Conservation (phyloP, 306 rosid species). For the Gleditsia sinensis region DNA sequence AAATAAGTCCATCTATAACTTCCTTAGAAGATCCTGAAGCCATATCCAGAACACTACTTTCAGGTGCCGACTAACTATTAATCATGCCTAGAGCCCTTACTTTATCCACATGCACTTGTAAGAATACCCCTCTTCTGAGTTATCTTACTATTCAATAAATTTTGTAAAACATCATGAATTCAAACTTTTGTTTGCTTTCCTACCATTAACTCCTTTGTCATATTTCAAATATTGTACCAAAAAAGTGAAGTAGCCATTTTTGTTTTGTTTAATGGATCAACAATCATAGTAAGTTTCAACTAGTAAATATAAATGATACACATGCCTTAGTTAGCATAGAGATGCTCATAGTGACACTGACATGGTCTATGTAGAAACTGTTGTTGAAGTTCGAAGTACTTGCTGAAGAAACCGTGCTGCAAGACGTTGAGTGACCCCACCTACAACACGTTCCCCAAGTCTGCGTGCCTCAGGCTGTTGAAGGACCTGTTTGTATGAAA, state of each 20-base stretch:
- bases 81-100: not conserved
- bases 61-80: not conserved
- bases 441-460: slow-evolving; percentile 55
- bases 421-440: slow-evolving; percentile 70
- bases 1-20: not conserved
- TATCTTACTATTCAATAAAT: not conserved
- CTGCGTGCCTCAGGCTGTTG: slow-evolving; percentile 68
- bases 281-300: not conserved
- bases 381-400: slow-evolving; percentile 53
- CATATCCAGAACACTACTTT: not conserved
- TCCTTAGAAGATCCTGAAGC: not conserved
- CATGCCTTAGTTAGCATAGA: not conserved
- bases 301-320: not conserved
- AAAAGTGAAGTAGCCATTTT: not conserved
- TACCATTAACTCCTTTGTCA: not conserved
- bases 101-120: not conserved
- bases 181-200: not conserved
- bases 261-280: not conserved
- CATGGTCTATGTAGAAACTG: slow-evolving; percentile 41
- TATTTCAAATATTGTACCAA: not conserved
- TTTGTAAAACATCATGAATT: not conserved
- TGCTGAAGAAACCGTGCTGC: slow-evolving; percentile 75
- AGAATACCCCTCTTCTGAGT: not conserved
- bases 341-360: slow-evolving; percentile 29
- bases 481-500: slow-evolving; percentile 50